Evolutionary conservation across 2,329 filamentous ascomycete genomes (phyloP), one percentile per base, ranked within the genome.

Genomic region (Leptoxyphium fumago): DNA sequence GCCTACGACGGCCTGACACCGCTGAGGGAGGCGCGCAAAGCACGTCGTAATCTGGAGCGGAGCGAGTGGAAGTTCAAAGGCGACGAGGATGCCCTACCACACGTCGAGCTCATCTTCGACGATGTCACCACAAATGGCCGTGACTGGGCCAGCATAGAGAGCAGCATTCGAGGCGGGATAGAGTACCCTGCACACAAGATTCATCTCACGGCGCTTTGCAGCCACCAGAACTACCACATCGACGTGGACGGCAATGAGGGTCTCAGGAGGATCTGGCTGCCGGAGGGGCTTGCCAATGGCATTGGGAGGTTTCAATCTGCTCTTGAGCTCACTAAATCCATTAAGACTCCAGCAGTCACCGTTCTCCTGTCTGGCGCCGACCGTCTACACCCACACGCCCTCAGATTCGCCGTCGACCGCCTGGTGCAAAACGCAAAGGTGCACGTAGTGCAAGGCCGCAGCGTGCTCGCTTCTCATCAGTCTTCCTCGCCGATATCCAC

Each of bases 1-100:
- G 45, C 49, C 2, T 53, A 52, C 42, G 49, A 53, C 41, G 49
- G 51, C 21, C 18, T 50, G 38, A 50, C 48, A 4, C 43, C 45
- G 8, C 32, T 52, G 17, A 38, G 40, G 14, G 49, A 50, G 10
- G 51, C 48, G 5, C 51, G 48, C 18, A 52, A 53, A 29, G 42
- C 46, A 13, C 34, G 44, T 10, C 38, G 17, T 5, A 50, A 49
- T 36, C 30, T 39, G 6, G 45, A 42, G 10, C 32, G 28, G 9
- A 39, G 45, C 17, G 46, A 38, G 8, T 41, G 28, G 40, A 47
- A 45, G 38, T 41, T 29, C 21, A 41, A 41, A 38, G 40, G 17
- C n/a, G 28, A 29, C 17, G 48, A 46, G 2, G 44, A 38, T 18
- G 41, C 46, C 17, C 38, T 53, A 7, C 51, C 49, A 10, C 18